Evolutionary conservation across 768 basidiomycete species (phyloP).

Genomic region (Pulveroboletus sp.): DNA sequence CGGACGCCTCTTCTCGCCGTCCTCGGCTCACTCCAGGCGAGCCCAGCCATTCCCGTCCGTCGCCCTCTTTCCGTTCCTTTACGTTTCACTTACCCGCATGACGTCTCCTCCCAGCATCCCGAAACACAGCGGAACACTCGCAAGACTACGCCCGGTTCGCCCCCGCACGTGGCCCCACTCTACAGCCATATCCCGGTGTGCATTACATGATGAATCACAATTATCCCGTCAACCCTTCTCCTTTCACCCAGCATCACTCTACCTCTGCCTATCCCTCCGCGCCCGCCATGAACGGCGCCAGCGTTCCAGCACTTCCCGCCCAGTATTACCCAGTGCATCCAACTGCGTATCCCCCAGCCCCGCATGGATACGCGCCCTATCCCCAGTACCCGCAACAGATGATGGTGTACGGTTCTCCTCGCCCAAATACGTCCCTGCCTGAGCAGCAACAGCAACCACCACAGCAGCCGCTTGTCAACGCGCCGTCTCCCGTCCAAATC

Average conservation of each 20-base stretch:
- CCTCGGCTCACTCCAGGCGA: conserved; percentile 28
- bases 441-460: conserved; percentile 29
- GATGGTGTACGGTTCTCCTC: conserved; percentile 60
- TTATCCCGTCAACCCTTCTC: conserved; percentile 59
- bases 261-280: conserved; percentile 34
- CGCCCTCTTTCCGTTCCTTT: background rate
- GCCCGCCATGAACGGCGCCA: conserved; percentile 37
- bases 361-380: conserved; percentile 51
- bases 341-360: conserved; percentile 42
- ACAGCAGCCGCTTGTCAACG: conserved; percentile 31
- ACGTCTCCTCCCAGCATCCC: conserved; percentile 13
- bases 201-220: conserved; percentile 67
- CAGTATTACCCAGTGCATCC: conserved; percentile 60
- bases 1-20: conserved; percentile 22
- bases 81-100: conserved; percentile 5
- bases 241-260: conserved; percentile 41
- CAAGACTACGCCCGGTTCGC: conserved; percentile 30
- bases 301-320: conserved; percentile 37
- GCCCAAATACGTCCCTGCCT: conserved; percentile 34
- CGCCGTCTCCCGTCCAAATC: conserved; percentile 32
- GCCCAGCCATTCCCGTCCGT: conserved; percentile 18
- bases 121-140: conserved; percentile 16
- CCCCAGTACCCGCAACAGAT: conserved; percentile 54
- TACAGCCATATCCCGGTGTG: conserved; percentile 54
- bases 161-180: conserved; percentile 38